phyloP scores from a whole-genome alignment of 129 eudicot species.

The Pittosporum tobira region DNA sequence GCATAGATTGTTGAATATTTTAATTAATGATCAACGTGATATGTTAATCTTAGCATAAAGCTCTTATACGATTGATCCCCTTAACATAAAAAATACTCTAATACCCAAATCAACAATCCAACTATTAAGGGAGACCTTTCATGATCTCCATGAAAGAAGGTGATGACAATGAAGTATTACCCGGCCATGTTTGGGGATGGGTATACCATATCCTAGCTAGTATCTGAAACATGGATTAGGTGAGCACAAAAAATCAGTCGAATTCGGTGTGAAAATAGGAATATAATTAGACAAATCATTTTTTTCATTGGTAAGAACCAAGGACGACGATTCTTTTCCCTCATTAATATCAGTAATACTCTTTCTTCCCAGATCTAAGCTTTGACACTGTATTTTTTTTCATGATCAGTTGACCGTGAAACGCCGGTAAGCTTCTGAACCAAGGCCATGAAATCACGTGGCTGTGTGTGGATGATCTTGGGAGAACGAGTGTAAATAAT shows the following conservation, averaged over 20 bases:
- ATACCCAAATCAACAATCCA: too few species aligned
- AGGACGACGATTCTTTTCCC: conserved; percentile 36
- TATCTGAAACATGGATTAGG: conserved; percentile 27
- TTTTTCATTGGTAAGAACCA: conserved; percentile 30
- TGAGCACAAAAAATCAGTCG: conserved; percentile 19
- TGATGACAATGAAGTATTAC: too few species aligned
- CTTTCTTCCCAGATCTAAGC: conserved; percentile 10
- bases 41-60: too few species aligned
- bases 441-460: conserved; percentile 56
- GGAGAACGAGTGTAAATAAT: conserved; percentile 61
- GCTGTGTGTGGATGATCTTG: conserved; percentile 44
- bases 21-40: too few species aligned
- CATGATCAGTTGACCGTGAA: conserved; percentile 8
- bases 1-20: too few species aligned
- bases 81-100: too few species aligned
- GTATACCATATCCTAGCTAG: too few species aligned
- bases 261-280: conserved; percentile 22
- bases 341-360: neutral
- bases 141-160: too few species aligned
- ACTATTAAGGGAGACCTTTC: too few species aligned
- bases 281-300: conserved; percentile 22
- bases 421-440: conserved; percentile 75
- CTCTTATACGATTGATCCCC: too few species aligned
- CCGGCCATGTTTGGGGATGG: too few species aligned
- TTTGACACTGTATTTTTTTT: conserved; percentile 4